phyloP scores from a whole-genome alignment of 2,329 filamentous ascomycete genomes.

The Trichoderma endophyticum region DNA sequence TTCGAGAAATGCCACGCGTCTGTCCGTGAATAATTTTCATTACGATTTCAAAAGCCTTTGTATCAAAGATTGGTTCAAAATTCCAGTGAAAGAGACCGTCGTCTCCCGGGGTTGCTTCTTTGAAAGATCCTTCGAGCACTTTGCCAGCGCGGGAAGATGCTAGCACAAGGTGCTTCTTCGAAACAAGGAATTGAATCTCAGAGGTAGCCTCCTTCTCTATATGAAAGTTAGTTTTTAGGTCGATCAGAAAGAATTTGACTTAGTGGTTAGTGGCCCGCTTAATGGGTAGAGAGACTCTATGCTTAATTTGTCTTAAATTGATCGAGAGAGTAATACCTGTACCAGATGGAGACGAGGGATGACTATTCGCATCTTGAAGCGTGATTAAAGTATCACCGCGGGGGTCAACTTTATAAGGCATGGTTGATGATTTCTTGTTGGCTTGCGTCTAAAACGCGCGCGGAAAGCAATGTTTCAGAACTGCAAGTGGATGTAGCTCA shows the following conservation, averaged over 20 bases:
- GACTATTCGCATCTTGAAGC: not conserved
- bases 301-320: not conserved
- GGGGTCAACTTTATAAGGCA: not conserved
- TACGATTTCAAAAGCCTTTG: not conserved
- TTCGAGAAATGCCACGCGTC: not conserved
- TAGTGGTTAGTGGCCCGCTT: not conserved
- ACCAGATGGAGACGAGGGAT: not conserved
- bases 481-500: not conserved
- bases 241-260: fast-evolving
- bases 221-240: not conserved
- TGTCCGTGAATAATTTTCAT: not conserved
- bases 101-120: not conserved
- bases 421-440: not conserved
- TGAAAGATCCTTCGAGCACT: not conserved
- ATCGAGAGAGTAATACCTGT: not conserved
- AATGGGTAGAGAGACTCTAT: not conserved
- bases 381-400: not conserved
- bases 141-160: not conserved
- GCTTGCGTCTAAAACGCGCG: not conserved
- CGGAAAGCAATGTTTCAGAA: not conserved
- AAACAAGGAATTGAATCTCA: not conserved
- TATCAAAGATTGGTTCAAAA: not conserved
- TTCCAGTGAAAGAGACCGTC: not conserved
- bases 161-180: not conserved
- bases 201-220: not conserved